Evolutionary conservation across 2,329 filamentous ascomycete genomes (phyloP), one percentile per base, ranked within the genome.

Genomic region (Arthroderma sp.): DNA sequence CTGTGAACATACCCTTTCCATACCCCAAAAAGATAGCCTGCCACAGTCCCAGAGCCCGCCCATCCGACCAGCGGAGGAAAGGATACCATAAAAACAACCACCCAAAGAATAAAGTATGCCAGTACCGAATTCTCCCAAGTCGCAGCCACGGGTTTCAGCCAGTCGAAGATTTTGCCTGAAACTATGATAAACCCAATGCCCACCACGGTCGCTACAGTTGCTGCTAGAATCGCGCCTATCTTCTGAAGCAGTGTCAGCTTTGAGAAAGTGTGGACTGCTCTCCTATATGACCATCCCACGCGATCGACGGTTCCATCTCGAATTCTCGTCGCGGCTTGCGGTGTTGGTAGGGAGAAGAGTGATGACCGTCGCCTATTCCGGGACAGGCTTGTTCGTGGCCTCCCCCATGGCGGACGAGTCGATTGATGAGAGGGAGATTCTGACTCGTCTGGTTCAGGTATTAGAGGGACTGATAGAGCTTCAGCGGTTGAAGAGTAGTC

Each of bases 51-150:
- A 54, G 82, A 80, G 1, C 82, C 85, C 49, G 82, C 85, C 69
- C 94, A 94, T 9, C 88, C 88, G 51, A 95, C 82, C 55, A 94
- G 64, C 2, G 88, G 88, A 15, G 88, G 88, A 62, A 94, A 93
- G 2, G 82, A 85, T 10, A 87, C 82, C 36, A 75, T 59, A 60
- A 88, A 86, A 32, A 83, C 81, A 54, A 85, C 68, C 30, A 75
- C 61, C 77, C 86, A 94, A 34, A 91, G 71, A 41, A 95, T 75
- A 48, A 80, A 63, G 70, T 79, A 84, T 37, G 86, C 89, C 43
- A 74, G 79, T 1, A 70, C 74, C 4, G 87, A 68, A 29, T 77
- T 73, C 56, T 86, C 78, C 87, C 87, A 95, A 51, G 75, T 74
- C 60, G 80, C 72, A 22, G 88, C 86, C 8, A 80, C 64, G 5